Conservation (phyloP, 768 basidiomycete species). For the Lactarius sp. region DNA sequence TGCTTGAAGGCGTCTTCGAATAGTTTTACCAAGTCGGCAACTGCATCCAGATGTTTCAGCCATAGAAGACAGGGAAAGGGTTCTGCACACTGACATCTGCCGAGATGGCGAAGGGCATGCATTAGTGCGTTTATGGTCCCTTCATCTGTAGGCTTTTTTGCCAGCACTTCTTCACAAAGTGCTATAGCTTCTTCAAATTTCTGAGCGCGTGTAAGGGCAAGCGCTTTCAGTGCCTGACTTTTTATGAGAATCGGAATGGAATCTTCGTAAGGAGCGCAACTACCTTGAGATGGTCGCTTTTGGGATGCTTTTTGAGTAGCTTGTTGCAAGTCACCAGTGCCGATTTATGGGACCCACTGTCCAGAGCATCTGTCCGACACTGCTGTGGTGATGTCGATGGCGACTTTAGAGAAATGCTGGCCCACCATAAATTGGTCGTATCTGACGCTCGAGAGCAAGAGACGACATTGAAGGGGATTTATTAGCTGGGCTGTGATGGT, state of each 20-base stretch:
- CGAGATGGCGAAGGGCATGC: constrained; percentile 75
- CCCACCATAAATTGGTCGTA: constrained; percentile 81
- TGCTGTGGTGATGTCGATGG: constrained; percentile 16
- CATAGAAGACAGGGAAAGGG: not conserved
- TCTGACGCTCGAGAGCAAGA: constrained; percentile 69
- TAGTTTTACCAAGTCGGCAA: constrained; percentile 77
- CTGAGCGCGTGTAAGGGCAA: constrained; percentile 77
- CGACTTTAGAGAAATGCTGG: not conserved
- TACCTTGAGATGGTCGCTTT: constrained; percentile 68
- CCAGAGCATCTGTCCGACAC: constrained; percentile 62
- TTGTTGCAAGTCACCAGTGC: constrained; percentile 85
- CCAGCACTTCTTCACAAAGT: constrained; percentile 76
- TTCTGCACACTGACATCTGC: constrained; percentile 47
- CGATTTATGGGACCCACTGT: constrained; percentile 82
- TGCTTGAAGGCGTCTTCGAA: constrained; percentile 84
- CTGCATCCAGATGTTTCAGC: constrained; percentile 32
- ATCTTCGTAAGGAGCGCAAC: not conserved
- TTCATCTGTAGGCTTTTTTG: constrained; percentile 67
- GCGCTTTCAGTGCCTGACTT: constrained; percentile 70
- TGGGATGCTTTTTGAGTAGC: constrained; percentile 79
- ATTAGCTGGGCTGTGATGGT: constrained; percentile 4
- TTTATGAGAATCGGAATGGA: constrained; percentile 14
- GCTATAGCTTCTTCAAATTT: constrained; percentile 80
- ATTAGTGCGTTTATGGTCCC: constrained; percentile 73
- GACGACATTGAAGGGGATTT: constrained; percentile 40